A percentile compares a stretch with the other conserved stretches of the same genome.
Conservation (phyloP, 163 green algal species). For the Scenedesmus sp. region DNA sequence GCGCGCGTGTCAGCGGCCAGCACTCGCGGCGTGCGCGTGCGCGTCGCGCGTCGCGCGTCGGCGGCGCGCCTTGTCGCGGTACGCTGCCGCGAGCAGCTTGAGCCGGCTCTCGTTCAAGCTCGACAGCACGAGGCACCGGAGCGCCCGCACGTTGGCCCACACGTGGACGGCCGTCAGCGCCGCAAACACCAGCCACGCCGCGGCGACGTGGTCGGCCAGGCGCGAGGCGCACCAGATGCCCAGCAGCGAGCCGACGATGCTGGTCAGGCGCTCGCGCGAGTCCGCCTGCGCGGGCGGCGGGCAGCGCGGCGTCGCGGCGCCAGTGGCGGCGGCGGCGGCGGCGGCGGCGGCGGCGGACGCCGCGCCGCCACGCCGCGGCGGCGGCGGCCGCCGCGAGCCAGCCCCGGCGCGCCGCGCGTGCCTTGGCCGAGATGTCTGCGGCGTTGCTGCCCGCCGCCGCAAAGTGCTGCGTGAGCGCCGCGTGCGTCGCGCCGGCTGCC, state of each 20-base stretch:
- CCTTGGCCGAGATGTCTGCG: constrained; percentile 88
- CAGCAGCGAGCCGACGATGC: constrained; percentile 77
- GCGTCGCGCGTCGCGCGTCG: neutral
- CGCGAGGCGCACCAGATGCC: constrained; percentile 59
- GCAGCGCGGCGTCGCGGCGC: too few relatives aligned
- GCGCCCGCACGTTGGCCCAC: constrained; percentile 77
- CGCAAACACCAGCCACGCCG: constrained; percentile 68
- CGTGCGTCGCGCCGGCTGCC: constrained; percentile 77
- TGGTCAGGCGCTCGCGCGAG: constrained; percentile 21
- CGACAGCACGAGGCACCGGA: constrained; percentile 77
- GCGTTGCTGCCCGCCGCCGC: constrained; percentile 66
- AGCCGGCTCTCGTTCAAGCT: constrained; percentile 76
- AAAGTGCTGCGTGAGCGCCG: constrained; percentile 91
- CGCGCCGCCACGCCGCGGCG: too few relatives aligned
- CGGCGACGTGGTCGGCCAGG: constrained; percentile 19
- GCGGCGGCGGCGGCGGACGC: too few relatives aligned
- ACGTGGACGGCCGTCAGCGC: constrained; percentile 76
- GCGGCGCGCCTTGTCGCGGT: constrained; percentile 20
- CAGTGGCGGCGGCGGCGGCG: too few relatives aligned
- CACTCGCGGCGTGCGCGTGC: neutral
- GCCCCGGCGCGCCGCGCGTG: too few relatives aligned
- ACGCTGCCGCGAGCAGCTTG: constrained; percentile 59
- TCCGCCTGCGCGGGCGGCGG: constrained; percentile 1
- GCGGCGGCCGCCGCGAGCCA: too few relatives aligned
- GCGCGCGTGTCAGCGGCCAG: neutral